These are phyloP conservation scores for Pterocarpus macrocarpus DNA, from an alignment of 306 rosid species.

Conservation along the genomic window DNA sequence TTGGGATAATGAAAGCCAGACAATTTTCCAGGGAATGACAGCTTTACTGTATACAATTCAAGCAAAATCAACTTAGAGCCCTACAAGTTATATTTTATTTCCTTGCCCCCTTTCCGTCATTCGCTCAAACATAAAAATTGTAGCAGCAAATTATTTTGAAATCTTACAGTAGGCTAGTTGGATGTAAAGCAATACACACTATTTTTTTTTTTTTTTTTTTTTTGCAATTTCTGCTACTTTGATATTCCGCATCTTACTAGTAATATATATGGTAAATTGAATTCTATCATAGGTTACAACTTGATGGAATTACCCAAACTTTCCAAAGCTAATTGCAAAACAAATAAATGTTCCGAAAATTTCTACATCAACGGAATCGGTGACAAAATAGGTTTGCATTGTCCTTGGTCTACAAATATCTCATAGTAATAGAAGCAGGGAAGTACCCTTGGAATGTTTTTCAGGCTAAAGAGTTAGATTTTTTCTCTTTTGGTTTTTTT, in stretches of 20 bases:
- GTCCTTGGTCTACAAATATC: no score
- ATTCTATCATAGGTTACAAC: not conserved
- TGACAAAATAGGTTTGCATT: no score
- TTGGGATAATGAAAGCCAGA: not conserved
- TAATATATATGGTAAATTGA: not conserved
- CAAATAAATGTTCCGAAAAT: not conserved
- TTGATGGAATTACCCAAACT: not conserved
- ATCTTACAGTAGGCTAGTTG: no score
- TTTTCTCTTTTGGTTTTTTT: no score
- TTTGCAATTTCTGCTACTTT: not conserved
- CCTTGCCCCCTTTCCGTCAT: not conserved
- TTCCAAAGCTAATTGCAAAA: not conserved
- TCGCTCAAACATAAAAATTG: no score
- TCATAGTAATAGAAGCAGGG: no score
- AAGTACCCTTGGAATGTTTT: no score
- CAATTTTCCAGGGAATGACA: not conserved
- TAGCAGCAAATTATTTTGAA: no score
- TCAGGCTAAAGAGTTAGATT: no score
- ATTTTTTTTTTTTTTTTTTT: no score
- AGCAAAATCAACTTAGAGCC: not conserved
- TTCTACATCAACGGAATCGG: not conserved
- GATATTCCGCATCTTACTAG: not conserved
- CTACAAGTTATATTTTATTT: not conserved
- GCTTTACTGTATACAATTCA: not conserved
- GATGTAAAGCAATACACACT: no score